These are phyloP conservation scores for Penicillium alfredii DNA, from an alignment of 495 filamentous ascomycete species.

Conservation along the genomic window DNA sequence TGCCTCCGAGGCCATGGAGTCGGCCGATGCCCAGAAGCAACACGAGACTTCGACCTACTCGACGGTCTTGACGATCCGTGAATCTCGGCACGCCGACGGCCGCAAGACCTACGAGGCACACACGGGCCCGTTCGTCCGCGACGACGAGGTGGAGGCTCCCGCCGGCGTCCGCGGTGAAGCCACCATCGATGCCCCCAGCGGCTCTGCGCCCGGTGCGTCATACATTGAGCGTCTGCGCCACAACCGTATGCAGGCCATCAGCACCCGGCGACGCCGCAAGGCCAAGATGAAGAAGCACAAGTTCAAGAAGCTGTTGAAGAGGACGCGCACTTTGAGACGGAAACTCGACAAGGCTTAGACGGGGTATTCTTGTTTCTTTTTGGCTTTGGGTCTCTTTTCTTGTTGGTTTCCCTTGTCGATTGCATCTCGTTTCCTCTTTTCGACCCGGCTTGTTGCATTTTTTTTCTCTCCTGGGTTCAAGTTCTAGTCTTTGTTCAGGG, in stretches of 20 bases:
- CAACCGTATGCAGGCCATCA: slow-evolving; percentile 57
- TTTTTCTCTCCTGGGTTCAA: not conserved
- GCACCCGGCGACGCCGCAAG: slow-evolving; percentile 80
- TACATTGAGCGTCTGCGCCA: slow-evolving; percentile 39
- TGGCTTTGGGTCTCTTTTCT: slow-evolving; percentile 2
- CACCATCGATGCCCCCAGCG: slow-evolving; percentile 30
- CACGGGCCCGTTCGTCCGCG: slow-evolving; percentile 36
- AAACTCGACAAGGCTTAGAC: slow-evolving; percentile 63
- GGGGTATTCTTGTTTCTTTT: not conserved
- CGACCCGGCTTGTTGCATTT: slow-evolving; percentile 6
- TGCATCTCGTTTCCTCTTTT: slow-evolving; percentile 29
- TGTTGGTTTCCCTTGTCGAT: slow-evolving; percentile 12
- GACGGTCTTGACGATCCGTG: slow-evolving; percentile 74
- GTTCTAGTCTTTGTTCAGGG: slow-evolving; percentile 20
- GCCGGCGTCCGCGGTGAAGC: slow-evolving; percentile 21
- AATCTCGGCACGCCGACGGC: slow-evolving; percentile 65
- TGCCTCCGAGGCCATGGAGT: slow-evolving; percentile 15
- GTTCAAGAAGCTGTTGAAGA: slow-evolving; percentile 97
- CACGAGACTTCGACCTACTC: slow-evolving; percentile 58
- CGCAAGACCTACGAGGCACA: slow-evolving; percentile 54
- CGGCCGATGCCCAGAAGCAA: slow-evolving; percentile 15
- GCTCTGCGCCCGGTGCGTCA: slow-evolving; percentile 24
- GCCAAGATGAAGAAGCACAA: slow-evolving; percentile 99
- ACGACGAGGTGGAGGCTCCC: slow-evolving; percentile 31
- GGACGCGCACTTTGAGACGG: slow-evolving; percentile 81